Conservation (phyloP, 495 filamentous ascomycete genomes). For the Aspergillus coremiiformis region DNA sequence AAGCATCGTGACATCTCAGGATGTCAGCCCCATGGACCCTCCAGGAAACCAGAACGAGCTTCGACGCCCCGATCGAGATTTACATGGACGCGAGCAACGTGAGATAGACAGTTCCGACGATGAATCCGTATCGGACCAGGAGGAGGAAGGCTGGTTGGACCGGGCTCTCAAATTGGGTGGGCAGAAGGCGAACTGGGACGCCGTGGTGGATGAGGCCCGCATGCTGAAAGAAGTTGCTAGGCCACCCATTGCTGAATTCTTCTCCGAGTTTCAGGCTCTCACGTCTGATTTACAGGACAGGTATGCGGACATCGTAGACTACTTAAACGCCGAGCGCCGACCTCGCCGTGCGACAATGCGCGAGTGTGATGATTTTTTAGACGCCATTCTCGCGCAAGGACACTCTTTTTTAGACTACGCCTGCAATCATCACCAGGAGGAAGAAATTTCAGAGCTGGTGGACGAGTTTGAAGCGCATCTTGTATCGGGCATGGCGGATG, state of each 20-base stretch:
- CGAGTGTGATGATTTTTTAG: constrained; percentile 5
- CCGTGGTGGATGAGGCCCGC: not conserved
- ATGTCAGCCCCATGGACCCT: not conserved
- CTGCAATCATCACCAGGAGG: not conserved
- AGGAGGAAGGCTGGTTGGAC: not conserved
- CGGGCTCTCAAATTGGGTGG: not conserved
- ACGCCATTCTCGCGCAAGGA: constrained; percentile 6
- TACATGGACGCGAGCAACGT: not conserved
- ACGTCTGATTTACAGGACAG: not conserved
- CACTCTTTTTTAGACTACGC: constrained; percentile 4
- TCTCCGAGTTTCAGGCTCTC: not conserved
- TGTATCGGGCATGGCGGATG: constrained; percentile 14
- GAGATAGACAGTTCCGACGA: not conserved
- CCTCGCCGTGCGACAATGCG: not conserved
- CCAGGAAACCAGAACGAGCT: not conserved
- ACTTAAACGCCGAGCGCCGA: not conserved
- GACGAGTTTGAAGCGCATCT: constrained; percentile 20
- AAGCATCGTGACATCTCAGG: not conserved
- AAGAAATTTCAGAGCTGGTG: constrained; percentile 3
- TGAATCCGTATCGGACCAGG: not conserved
- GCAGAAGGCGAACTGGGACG: not conserved
- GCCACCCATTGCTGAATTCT: not conserved
- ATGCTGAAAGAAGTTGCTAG: not conserved
- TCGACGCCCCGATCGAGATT: not conserved
- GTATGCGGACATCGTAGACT: not conserved